phyloP scores from a whole-genome alignment of 495 filamentous ascomycete genomes.

The Penicillium daleae region DNA sequence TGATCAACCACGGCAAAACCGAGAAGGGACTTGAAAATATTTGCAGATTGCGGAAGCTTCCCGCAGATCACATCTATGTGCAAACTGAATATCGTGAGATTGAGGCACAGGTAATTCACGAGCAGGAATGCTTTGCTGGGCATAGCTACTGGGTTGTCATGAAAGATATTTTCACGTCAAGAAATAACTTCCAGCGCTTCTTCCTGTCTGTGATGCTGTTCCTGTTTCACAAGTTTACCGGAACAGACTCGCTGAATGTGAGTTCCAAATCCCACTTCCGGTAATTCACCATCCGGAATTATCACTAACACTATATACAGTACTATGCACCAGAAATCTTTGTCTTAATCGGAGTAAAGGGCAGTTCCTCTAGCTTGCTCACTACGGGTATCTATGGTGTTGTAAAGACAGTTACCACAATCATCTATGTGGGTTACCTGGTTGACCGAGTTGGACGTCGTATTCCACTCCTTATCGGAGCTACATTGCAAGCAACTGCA shows the following conservation, averaged over 20 bases:
- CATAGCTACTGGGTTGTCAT: constrained; percentile 33
- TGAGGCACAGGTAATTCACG: constrained; percentile 29
- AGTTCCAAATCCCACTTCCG: neutral
- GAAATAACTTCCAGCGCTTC: constrained; percentile 35
- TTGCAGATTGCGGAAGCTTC: constrained; percentile 60
- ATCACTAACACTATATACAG: constrained; percentile 1
- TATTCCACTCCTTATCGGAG: constrained; percentile 60
- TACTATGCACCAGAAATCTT: constrained; percentile 52
- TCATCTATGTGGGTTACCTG: constrained; percentile 60
- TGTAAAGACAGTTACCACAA: constrained; percentile 52
- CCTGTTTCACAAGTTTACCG: constrained; percentile 48
- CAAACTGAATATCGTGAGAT: constrained; percentile 42
- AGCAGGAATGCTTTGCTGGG: constrained; percentile 30
- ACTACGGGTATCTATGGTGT: constrained; percentile 49
- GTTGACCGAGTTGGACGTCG: constrained; percentile 58
- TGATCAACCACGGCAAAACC: constrained; percentile 50
- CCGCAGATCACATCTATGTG: constrained; percentile 61
- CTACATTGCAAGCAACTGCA: constrained; percentile 61
- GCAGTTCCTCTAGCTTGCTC: constrained; percentile 40
- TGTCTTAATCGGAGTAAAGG: constrained; percentile 38
- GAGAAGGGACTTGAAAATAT: constrained; percentile 58
- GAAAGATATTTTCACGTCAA: constrained; percentile 31
- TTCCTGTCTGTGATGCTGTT: constrained; percentile 39
- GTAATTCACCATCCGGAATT: neutral
- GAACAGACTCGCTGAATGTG: constrained; percentile 41